Evolutionary conservation across 768 basidiomycete genomes (phyloP).

Genomic region (Termitomyces sp.): DNA sequence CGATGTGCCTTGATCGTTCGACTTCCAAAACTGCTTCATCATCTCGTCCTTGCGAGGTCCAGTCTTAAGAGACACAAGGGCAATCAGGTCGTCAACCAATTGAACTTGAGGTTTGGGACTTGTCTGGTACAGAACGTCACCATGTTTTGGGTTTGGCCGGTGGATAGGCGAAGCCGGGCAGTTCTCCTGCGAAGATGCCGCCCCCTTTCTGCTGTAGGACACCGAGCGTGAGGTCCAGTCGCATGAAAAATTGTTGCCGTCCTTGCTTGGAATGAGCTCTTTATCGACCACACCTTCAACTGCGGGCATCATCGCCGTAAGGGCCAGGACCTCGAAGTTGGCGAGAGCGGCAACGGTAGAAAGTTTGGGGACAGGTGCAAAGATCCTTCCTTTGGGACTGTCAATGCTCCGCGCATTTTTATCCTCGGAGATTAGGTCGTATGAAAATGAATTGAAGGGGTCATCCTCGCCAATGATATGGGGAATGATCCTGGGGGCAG

Average conservation of each 20-base stretch:
- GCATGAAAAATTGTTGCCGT: not conserved
- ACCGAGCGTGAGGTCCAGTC: not conserved
- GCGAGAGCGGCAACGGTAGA: slow-evolving; percentile 1
- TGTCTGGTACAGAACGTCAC: not conserved
- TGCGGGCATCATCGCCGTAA: not conserved
- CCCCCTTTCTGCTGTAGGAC: not conserved
- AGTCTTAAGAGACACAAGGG: not conserved
- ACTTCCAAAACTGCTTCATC: not conserved
- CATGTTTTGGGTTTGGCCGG: too few relatives aligned
- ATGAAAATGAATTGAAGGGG: slow-evolving; percentile 2
- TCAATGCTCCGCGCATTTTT: not conserved
- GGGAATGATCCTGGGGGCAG: not conserved
- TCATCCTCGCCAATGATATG: not conserved
- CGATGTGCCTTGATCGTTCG: not conserved
- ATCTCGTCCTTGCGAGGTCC: not conserved
- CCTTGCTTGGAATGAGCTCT: not conserved
- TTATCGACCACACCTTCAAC: not conserved
- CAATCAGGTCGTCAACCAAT: not conserved
- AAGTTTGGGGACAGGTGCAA: slow-evolving; percentile 2
- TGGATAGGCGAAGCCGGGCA: not conserved
- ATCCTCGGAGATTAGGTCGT: not conserved
- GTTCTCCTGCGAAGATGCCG: not conserved
- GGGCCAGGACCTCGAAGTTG: not conserved
- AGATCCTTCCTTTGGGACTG: not conserved
- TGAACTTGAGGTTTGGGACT: not conserved